Conservation (phyloP, 1,139 yeast species). For the Yamadazyma conglobata region DNA sequence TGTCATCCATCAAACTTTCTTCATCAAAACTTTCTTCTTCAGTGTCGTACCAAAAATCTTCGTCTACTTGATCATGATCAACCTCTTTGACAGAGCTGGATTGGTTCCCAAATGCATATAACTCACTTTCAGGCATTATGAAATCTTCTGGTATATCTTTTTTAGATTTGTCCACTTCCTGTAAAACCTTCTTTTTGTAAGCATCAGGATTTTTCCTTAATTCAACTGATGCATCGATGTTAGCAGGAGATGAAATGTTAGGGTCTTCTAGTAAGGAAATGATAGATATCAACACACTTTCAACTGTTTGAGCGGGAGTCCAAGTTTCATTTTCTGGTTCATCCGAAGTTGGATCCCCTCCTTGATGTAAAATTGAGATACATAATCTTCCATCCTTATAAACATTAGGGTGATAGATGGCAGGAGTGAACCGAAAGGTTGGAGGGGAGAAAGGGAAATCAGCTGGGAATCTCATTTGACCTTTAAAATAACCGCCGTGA, state of each 20-base stretch:
- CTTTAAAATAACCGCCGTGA: constrained; percentile 95
- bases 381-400: constrained; percentile 91
- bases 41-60: constrained; percentile 82
- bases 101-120: constrained; percentile 57
- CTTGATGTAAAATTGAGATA: constrained; percentile 86
- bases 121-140: constrained; percentile 65
- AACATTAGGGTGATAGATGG: constrained; percentile 92
- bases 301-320: constrained; percentile 97
- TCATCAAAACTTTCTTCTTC: constrained; percentile 57
- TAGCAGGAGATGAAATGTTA: constrained; percentile 89
- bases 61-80: constrained; percentile 71
- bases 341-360: constrained; percentile 84
- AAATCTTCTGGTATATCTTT: constrained; percentile 84
- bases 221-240: constrained; percentile 93
- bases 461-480: constrained; percentile 87
- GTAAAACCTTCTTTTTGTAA: constrained; percentile 72
- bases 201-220: constrained; percentile 82
- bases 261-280: constrained; percentile 91
- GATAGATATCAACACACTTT: constrained; percentile 82
- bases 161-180: constrained; percentile 82
- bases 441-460: constrained; percentile 95
- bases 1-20: constrained; percentile 50
- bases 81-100: constrained; percentile 33
- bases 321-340: constrained; percentile 93
- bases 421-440: constrained; percentile 87